These are phyloP conservation scores for Glutinoglossum americanum DNA, from an alignment of 495 filamentous ascomycete species.

Conservation along the genomic window DNA sequence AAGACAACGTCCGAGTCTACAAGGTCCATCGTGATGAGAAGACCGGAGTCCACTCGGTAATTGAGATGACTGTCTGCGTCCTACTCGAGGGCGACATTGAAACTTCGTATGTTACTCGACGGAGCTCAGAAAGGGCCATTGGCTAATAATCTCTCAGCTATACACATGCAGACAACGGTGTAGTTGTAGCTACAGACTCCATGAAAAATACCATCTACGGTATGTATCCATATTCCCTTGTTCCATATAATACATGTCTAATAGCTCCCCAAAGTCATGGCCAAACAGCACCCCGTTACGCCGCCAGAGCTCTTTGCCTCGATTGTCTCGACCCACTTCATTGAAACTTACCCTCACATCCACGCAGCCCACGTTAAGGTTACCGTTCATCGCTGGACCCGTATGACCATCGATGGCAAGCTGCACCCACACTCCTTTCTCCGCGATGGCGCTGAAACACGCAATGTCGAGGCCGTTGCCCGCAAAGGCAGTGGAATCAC, in stretches of 20 bases:
- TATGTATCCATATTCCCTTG: not conserved
- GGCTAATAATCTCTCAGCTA: conserved; percentile 32
- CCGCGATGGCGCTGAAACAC: conserved; percentile 72
- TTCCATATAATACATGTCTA: not conserved
- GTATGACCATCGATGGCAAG: conserved; percentile 67
- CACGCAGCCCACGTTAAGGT: conserved; percentile 58
- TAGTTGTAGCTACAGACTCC: conserved; percentile 88
- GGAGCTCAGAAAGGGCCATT: not conserved
- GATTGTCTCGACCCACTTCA: conserved; percentile 68
- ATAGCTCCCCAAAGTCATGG: conserved; percentile 31
- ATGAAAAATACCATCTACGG: conserved; percentile 90
- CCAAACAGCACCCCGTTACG: conserved; percentile 81
- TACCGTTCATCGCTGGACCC: conserved; percentile 75
- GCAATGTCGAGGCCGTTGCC: conserved; percentile 40
- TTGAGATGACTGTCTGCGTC: conserved; percentile 86
- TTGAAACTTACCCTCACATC: conserved; percentile 76
- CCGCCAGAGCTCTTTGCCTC: conserved; percentile 84
- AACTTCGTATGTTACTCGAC: conserved; percentile 37
- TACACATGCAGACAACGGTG: conserved; percentile 83
- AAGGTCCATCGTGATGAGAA: conserved; percentile 68
- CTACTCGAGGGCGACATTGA: conserved; percentile 83
- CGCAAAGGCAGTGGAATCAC: conserved; percentile 22
- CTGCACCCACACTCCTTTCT: conserved; percentile 94
- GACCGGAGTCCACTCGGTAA: conserved; percentile 59
- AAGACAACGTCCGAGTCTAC: conserved; percentile 92